Evolutionary conservation across 495 filamentous ascomycete species (phyloP).

Genomic region (Clohesyomyces aquaticus): DNA sequence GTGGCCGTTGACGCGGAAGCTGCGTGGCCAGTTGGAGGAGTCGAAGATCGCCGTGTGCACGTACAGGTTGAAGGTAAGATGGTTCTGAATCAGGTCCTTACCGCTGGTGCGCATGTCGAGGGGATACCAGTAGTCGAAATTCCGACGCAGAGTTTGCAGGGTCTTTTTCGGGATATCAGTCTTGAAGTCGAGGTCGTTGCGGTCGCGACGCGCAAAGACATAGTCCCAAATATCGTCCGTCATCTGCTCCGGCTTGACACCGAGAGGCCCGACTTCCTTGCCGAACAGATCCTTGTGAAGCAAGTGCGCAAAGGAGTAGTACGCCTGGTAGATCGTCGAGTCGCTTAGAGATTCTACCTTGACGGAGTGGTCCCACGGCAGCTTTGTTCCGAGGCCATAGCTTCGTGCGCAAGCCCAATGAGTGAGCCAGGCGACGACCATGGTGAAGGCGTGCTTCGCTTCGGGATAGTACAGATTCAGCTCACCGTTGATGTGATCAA

Average conservation of each 20-base stretch:
- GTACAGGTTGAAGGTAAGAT: conserved; percentile 96
- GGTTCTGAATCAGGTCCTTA: conserved; percentile 55
- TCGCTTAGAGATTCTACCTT: conserved; percentile 92
- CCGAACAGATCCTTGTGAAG: conserved; percentile 85
- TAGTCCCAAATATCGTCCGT: conserved; percentile 97
- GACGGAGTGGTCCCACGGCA: conserved; percentile 88
- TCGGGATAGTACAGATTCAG: conserved; percentile 80
- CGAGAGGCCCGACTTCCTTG: conserved; percentile 64
- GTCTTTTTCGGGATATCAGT: conserved; percentile 71
- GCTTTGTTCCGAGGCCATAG: conserved; percentile 89
- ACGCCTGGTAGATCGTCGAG: conserved; percentile 93
- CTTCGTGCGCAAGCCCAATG: conserved; percentile 94
- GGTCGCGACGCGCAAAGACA: conserved; percentile 70
- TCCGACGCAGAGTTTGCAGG: conserved; percentile 76
- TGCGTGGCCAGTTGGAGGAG: conserved; percentile 80
- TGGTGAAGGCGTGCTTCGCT: conserved; percentile 80
- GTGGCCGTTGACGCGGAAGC: conserved; percentile 87
- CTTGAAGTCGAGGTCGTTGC: conserved; percentile 49
- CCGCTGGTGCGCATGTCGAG: conserved; percentile 77
- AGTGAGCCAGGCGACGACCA: conserved; percentile 85
- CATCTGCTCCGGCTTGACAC: conserved; percentile 83
- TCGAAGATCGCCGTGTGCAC: conserved; percentile 90
- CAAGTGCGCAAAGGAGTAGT: conserved; percentile 91
- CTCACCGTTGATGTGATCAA: conserved; percentile 71
- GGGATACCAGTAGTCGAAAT: conserved; percentile 98